Evolutionary conservation across 1,284 basidiomycete genomes (phyloP), one percentile per base, ranked within the genome.

Genomic region (Kalmanozyma brasiliensis): DNA sequence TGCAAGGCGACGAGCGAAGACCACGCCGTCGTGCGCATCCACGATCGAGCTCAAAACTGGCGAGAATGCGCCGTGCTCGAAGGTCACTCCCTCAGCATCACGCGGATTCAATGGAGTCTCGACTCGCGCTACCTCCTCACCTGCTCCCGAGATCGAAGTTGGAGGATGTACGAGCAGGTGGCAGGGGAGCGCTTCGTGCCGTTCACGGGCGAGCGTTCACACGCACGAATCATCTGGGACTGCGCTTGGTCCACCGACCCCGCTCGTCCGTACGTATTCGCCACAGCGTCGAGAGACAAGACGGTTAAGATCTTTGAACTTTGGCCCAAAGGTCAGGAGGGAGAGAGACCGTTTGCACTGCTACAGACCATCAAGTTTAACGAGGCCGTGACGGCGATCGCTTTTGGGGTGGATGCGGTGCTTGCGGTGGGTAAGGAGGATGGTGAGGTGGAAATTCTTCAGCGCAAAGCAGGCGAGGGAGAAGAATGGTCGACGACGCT

Each of bases 401-500:
- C 77, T 2, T 65, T 76, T 29, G 72, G 62, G 30, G 48, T 45
- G 1, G 49, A 52, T 16, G 17, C 52, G 22, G 45, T 56, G 30
- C 88, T 98, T 65, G 96, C 94, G 23, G 92, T 93, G 30, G 95
- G 95, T 62, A 89, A 96, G 86, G 95, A 98, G 84, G 93, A 91
- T 61, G 95, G 95, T 47, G 92, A 94, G 80, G 86, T 98, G 36
- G 88, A 88, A 20, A 85, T 98, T 13, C 37, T 58, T 19, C 52
- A 56, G 41, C 46, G 52, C 10, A 53, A 32, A 32, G 19, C 32
- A 23, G 8, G 37, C 33, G 10, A 11, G 17, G 46, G 34, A 14
- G 1, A 34, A 47, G 35, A 44, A 7, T 73, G 73, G 73, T n/a
- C 19, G 30, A 40, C 44, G 30, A 52, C 49, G 9, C 37, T 57